Evolutionary conservation across 2,329 filamentous ascomycete genomes (phyloP).

Genomic region (Thermomyces lanuginosus): DNA sequence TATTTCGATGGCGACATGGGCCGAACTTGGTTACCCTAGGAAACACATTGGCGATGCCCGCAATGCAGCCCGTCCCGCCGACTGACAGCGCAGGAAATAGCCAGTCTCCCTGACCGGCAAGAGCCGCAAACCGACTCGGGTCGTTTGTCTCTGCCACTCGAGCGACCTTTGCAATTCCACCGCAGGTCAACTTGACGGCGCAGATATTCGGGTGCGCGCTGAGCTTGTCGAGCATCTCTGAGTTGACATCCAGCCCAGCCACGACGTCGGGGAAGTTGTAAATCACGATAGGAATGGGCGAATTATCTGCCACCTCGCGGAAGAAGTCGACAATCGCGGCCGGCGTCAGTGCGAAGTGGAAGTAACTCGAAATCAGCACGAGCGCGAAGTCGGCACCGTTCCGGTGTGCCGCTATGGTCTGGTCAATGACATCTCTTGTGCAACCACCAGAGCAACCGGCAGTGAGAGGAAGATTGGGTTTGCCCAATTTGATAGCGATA

Average conservation of each 20-base stretch:
- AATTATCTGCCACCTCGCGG: conserved; percentile 40
- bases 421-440: conserved; percentile 33
- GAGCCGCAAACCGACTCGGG: conserved; percentile 21
- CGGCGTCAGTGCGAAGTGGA: conserved; percentile 48
- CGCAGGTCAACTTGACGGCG: conserved; percentile 24
- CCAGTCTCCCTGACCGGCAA: conserved; percentile 31
- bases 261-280: conserved; percentile 34
- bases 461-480: conserved; percentile 23
- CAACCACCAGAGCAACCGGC: conserved; percentile 24
- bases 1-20: neutral
- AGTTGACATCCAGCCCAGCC: conserved; percentile 30
- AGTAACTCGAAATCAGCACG: conserved; percentile 57
- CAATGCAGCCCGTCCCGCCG: conserved; percentile 44
- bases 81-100: conserved; percentile 41
- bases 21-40: conserved; percentile 25
- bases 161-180: conserved; percentile 26
- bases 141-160: conserved; percentile 22
- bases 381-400: conserved; percentile 58
- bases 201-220: conserved; percentile 20
- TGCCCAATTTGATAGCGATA: conserved; percentile 18
- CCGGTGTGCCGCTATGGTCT: conserved; percentile 47
- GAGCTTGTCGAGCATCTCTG: conserved; percentile 18
- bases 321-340: conserved; percentile 47
- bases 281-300: conserved; percentile 32
- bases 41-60: conserved; percentile 47